These are phyloP conservation scores for Vaucheria bursata DNA, from an alignment of 352 stramenopile species.

Conservation along the genomic window DNA sequence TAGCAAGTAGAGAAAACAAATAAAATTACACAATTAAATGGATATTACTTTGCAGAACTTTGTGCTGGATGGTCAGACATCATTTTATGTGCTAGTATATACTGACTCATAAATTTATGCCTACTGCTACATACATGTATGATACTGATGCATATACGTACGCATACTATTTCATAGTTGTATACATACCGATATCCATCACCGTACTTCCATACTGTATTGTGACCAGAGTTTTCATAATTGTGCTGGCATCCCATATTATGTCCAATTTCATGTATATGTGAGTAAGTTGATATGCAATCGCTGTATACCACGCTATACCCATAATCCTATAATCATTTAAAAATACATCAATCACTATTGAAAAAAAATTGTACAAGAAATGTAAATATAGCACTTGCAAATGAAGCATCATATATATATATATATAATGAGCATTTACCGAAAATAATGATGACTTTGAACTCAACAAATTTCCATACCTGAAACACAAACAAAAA, in stretches of 20 bases:
- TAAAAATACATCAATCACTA: neutral
- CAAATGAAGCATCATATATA: neutral
- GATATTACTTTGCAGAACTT: no score
- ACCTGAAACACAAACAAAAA: neutral
- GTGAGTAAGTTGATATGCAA: constrained; percentile 31
- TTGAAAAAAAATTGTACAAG: neutral
- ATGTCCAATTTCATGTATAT: constrained; percentile 41
- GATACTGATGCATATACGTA: no score
- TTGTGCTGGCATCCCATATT: constrained; percentile 34
- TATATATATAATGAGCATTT: neutral
- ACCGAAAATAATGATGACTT: neutral
- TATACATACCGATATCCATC: constrained; percentile 4
- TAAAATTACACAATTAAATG: no score
- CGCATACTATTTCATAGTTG: no score
- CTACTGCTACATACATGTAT: no score
- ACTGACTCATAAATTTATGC: no score
- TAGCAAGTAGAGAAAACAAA: no score
- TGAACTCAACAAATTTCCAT: neutral
- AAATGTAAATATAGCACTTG: neutral
- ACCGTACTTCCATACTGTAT: constrained; percentile 14
- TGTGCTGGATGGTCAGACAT: no score
- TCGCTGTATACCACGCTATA: constrained; percentile 30
- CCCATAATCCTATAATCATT: constrained; percentile 8
- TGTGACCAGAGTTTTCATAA: constrained; percentile 8
- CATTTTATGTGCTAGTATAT: no score